Base-by-base conservation (phyloP, 768 basidiomycete genomes). In the Mycena albidolilacea region DNA sequence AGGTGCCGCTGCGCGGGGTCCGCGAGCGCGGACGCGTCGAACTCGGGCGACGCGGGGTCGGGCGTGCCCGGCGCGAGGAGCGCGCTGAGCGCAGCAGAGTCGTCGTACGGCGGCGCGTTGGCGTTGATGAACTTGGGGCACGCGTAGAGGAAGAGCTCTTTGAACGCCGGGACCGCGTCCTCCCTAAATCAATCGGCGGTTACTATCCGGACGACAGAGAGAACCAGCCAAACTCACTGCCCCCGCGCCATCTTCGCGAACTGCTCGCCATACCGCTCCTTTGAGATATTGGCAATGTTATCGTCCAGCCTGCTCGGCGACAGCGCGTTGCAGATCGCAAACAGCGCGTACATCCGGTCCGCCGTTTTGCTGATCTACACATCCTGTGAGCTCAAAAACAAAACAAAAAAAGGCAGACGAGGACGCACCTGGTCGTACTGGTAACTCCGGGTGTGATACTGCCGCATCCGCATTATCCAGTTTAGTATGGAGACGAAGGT, bases 61-160 rank as follows among this genome's bases (percentile, higher is more conserved):
- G 84, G 75, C 66, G 84, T 77, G 77, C 78, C 77, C n/a, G 86
- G 82, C 38, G 81, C 76, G 48, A 88, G 78, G 70, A 92, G 85
- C 11, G 83, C 79, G 21, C 87, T 84, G 64, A 97, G 88, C 0
- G 89, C 86, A 7, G 85, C 84, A 0, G 90, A 82, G 78, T 97
- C 95, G 46, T 97, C 94, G 84, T 97, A 98, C 6, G 97, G 96
- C 3, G 97, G 97, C 15, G 97, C 91, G 81, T 96, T 97, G 74
- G 97, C 96, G 19, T 90, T 90, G 82, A 99, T 97, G 86, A 98
- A 98, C 81, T 98, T 97, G 5, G 98, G 98, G 81, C 96, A 97
- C 23, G 97, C 95, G 71, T 95, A 95, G 9, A 95, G 83, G 89
- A 96, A 99, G 66, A 99, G 92, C 81, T 98, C 97, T 81, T 96